A percentile compares a stretch with the other conserved stretches of the same genome.
phyloP scores from a whole-genome alignment of 768 basidiomycete species.

The Tylopilus plumbeoviolaceoides region DNA sequence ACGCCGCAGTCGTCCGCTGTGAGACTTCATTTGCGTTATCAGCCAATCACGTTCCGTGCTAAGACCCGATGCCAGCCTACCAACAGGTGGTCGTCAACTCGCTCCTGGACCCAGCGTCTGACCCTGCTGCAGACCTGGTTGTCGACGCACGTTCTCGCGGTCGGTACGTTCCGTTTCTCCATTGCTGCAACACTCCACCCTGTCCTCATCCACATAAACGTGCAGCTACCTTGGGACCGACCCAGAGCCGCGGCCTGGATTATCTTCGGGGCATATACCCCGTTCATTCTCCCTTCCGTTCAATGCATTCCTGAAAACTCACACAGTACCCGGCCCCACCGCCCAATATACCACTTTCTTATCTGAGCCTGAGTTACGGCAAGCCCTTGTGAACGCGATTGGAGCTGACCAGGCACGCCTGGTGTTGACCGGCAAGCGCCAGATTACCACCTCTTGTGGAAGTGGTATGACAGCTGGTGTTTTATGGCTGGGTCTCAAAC shows the following conservation, averaged over 20 bases:
- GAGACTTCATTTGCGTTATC: constrained; percentile 32
- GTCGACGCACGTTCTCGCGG: constrained; percentile 86
- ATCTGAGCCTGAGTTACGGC: constrained; percentile 51
- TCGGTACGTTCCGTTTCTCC: constrained; percentile 46
- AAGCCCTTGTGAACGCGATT: constrained; percentile 58
- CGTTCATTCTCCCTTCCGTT: constrained; percentile 84
- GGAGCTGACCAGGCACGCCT: constrained; percentile 53
- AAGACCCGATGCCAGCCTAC: constrained; percentile 51
- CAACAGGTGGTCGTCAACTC: constrained; percentile 78
- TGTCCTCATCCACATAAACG: constrained; percentile 8
- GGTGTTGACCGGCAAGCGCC: constrained; percentile 55
- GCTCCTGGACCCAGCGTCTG: constrained; percentile 38
- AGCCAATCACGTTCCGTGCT: constrained; percentile 24
- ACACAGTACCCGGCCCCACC: constrained; percentile 31
- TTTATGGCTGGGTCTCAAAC: constrained; percentile 87
- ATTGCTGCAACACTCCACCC: neutral
- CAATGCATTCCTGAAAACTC: constrained; percentile 57
- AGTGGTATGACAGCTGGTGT: constrained; percentile 98
- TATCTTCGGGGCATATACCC: constrained; percentile 92
- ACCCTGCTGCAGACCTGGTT: constrained; percentile 58
- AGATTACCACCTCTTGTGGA: constrained; percentile 79
- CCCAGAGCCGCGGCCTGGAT: constrained; percentile 84
- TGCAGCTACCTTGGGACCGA: constrained; percentile 73
- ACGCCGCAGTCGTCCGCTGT: constrained; percentile 45
- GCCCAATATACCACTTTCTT: constrained; percentile 57